Percentiles rank a stretch among this genome's conserved stretches.
These are phyloP conservation scores for Bruguiera hainesii DNA, from an alignment of 441 rosid species.

Conservation along the genomic window DNA sequence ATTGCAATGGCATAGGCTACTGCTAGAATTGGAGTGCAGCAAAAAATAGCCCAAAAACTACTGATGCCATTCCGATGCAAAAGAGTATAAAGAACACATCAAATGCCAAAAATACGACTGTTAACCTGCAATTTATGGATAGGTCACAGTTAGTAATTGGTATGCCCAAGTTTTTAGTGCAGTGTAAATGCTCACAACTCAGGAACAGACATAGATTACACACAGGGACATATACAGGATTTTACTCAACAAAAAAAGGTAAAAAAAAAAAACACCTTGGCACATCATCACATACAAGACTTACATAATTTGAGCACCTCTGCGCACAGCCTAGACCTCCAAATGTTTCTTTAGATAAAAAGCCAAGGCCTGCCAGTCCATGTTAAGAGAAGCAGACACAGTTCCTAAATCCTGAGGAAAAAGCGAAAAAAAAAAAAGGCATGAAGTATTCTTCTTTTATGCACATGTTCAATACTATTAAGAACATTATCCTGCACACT, in stretches of 20 bases:
- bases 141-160: conserved; percentile 7
- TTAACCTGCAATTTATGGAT: conserved; percentile 42
- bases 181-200: not conserved
- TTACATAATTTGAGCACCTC: no score
- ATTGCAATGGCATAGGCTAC: conserved; percentile 48
- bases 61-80: conserved; percentile 48
- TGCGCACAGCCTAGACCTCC: not conserved
- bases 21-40: conserved; percentile 55
- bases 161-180: not conserved
- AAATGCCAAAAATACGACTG: conserved; percentile 55
- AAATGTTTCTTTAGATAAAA: not conserved
- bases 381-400: no score
- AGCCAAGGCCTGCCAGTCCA: not conserved
- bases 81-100: conserved; percentile 58
- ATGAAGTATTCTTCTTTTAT: no score
- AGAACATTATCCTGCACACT: no score
- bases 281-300: no score
- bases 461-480: no score
- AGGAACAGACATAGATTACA: not conserved
- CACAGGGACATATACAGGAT: no score
- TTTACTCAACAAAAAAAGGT: no score
- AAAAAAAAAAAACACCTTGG: no score
- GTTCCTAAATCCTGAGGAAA: no score
- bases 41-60: conserved; percentile 48
- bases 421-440: no score